Conservation (phyloP, 768 basidiomycete genomes). For the Tricholoma hemisulphureum region DNA sequence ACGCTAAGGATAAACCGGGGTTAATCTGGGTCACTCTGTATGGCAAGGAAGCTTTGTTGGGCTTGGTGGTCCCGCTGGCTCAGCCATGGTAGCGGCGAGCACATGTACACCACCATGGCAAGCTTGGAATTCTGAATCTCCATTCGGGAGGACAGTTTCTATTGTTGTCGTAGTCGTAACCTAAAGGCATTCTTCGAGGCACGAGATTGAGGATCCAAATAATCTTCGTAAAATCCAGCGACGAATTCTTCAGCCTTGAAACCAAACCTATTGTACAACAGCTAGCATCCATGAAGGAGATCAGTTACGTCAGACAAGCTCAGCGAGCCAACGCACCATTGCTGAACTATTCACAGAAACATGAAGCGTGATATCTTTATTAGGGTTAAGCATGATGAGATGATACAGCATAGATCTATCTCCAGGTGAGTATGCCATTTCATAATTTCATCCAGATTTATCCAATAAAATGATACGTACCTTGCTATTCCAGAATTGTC, state of each 20-base stretch:
- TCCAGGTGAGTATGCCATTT: not conserved
- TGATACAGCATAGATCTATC: constrained; percentile 75
- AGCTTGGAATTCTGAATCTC: not conserved
- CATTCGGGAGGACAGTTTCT: constrained; percentile 2
- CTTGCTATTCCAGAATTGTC: constrained; percentile 77
- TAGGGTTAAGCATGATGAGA: constrained; percentile 67
- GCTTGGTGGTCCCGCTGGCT: not conserved
- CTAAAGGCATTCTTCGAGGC: constrained; percentile 81
- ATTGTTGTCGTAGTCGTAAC: constrained; percentile 63
- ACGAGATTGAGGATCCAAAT: constrained; percentile 66
- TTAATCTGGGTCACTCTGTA: not conserved
- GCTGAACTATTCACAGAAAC: constrained; percentile 81
- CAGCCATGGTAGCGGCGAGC: not conserved
- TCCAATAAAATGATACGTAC: constrained; percentile 33
- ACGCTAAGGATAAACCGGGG: not conserved
- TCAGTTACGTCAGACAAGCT: not conserved
- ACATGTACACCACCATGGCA: not conserved
- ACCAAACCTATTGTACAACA: constrained; percentile 82
- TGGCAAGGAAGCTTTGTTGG: too few species aligned
- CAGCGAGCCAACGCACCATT: constrained; percentile 50
- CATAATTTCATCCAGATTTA: constrained; percentile 3
- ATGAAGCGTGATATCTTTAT: constrained; percentile 77
- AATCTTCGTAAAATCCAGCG: constrained; percentile 77
- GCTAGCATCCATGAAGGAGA: constrained; percentile 34
- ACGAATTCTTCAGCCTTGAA: constrained; percentile 88